phyloP scores from a whole-genome alignment of 305 asterid species.

The Rubia peregrina region DNA sequence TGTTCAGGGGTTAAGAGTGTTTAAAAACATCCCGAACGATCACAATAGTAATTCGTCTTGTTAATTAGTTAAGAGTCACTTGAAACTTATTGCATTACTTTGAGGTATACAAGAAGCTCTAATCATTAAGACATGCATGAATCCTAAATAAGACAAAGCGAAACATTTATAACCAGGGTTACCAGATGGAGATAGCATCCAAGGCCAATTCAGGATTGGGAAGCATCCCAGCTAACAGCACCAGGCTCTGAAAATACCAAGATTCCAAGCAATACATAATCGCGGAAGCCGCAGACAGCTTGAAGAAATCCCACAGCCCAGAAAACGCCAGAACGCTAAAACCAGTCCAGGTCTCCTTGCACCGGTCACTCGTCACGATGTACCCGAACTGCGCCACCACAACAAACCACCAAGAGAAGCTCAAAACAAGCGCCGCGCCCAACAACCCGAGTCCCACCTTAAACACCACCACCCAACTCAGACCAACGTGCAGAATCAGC shows the following conservation, averaged over 20 bases:
- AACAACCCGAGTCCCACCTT: constrained; percentile 21
- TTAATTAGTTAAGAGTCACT: neutral
- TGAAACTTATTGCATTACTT: neutral
- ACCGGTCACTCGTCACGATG: constrained; percentile 18
- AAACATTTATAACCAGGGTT: neutral
- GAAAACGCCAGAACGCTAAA: constrained; percentile 18
- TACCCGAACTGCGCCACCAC: constrained; percentile 16
- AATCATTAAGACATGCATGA: no score
- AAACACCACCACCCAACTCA: constrained; percentile 18
- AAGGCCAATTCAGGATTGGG: constrained; percentile 21
- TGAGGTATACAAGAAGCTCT: no score
- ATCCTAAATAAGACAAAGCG: no score
- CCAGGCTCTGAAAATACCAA: constrained; percentile 22
- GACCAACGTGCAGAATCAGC: constrained; percentile 10
- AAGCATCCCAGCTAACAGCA: constrained; percentile 21
- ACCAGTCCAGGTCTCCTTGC: constrained; percentile 23
- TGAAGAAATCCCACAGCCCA: constrained; percentile 19
- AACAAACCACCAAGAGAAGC: constrained; percentile 24
- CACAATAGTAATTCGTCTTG: no score
- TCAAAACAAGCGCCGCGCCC: constrained; percentile 21
- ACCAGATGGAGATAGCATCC: constrained; percentile 25
- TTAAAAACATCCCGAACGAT: no score
- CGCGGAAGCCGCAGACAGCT: constrained; percentile 23
- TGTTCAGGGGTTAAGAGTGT: no score
- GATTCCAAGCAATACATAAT: constrained; percentile 23